Conservation (phyloP, 768 basidiomycete genomes). For the Boletus rubropictus region DNA sequence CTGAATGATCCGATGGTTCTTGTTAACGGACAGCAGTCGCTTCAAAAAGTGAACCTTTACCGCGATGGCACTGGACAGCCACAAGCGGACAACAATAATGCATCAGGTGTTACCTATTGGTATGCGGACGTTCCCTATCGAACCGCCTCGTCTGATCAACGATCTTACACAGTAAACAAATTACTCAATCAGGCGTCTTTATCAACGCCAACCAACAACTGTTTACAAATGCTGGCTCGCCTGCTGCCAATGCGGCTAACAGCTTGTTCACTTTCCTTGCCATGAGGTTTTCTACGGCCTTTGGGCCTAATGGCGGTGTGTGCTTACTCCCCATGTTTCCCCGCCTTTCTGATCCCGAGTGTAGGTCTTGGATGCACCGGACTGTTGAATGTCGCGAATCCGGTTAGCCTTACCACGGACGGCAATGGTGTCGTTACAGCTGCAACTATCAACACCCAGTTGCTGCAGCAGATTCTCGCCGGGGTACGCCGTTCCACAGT, state of each 20-base stretch:
- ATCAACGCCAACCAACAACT: constrained; percentile 19
- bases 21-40: constrained; percentile 20
- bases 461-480: constrained; percentile 14
- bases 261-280: constrained; percentile 28
- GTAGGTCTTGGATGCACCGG: constrained; percentile 21
- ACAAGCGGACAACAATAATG: constrained; percentile 19
- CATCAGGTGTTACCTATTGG: constrained; percentile 21
- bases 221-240: constrained; percentile 17
- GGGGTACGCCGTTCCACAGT: constrained; percentile 1
- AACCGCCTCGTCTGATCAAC: not conserved
- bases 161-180: constrained; percentile 14
- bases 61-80: constrained; percentile 26
- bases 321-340: not conserved
- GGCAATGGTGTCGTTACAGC: constrained; percentile 24
- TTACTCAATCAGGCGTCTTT: constrained; percentile 21
- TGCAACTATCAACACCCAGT: constrained; percentile 20
- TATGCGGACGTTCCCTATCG: not conserved
- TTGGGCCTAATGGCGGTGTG: constrained; percentile 24
- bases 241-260: constrained; percentile 17
- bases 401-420: constrained; percentile 21
- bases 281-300: constrained; percentile 23
- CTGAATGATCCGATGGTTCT: constrained; percentile 26
- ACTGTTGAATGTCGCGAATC: constrained; percentile 21
- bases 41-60: constrained; percentile 26
- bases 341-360: not conserved